Evolutionary conservation across 2,329 filamentous ascomycete genomes (phyloP).

Genomic region (Sarocladium strictum): DNA sequence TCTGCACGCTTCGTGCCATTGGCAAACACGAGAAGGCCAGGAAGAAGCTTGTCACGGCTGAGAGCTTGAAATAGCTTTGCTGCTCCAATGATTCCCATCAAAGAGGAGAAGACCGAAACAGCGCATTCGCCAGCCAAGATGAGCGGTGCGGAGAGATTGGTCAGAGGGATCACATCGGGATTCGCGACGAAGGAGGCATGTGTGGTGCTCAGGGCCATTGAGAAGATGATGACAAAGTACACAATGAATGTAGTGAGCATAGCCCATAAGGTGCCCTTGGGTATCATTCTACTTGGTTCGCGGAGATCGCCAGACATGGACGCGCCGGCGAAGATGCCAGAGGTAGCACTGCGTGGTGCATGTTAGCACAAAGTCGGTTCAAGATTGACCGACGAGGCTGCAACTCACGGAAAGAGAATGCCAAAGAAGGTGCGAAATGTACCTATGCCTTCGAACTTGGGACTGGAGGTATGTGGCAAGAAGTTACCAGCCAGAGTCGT

Average conservation of each 20-base stretch:
- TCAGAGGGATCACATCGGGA: conserved; percentile 73
- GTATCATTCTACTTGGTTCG: conserved; percentile 78
- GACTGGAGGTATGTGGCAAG: conserved; percentile 60
- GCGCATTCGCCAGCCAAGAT: conserved; percentile 79
- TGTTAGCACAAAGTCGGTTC: conserved; percentile 4
- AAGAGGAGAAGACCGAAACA: conserved; percentile 74
- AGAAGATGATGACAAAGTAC: conserved; percentile 71
- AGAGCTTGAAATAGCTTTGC: conserved; percentile 82
- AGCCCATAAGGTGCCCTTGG: conserved; percentile 75
- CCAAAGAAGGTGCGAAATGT: conserved; percentile 81
- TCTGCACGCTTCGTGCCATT: conserved; percentile 67
- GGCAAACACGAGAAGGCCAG: conserved; percentile 67
- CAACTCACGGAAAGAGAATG: conserved; percentile 64
- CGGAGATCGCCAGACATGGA: conserved; percentile 86
- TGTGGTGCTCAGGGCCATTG: conserved; percentile 71
- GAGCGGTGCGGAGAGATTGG: conserved; percentile 67
- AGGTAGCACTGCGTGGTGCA: conserved; percentile 34
- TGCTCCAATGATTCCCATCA: conserved; percentile 83
- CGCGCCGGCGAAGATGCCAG: conserved; percentile 62
- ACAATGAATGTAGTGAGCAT: conserved; percentile 69
- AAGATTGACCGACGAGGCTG: not conserved
- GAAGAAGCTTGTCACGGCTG: conserved; percentile 71
- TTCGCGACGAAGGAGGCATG: conserved; percentile 68
- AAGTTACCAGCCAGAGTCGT: conserved; percentile 70
- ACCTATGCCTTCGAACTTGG: conserved; percentile 54